Evolutionary conservation across 129 eudicot genomes (phyloP), one percentile per base, ranked within the genome.

Genomic region (Cynara cardunculus): DNA sequence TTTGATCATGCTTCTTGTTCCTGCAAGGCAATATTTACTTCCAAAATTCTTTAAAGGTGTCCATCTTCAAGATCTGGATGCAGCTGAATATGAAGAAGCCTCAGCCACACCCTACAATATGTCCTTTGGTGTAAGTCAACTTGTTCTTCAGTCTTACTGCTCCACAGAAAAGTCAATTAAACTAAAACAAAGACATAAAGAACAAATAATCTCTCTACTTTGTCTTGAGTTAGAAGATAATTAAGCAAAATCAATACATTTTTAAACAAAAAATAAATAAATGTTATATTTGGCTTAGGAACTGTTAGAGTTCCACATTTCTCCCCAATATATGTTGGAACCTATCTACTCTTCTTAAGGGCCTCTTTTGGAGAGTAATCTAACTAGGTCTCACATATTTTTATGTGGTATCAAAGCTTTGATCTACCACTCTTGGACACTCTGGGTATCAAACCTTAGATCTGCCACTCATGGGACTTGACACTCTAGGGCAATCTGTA

Each of bases 1-100:
- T 86, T 75, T 94, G 90, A 94, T 94, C 84, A 94, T 94, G 98
- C 97, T 94, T 78, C 90, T 94, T 81, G 97, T 94, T 31, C 98
- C 98, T 2, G 97, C 91, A 30, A 85, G 98, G 73, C 98, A 94
- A 82, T 94, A 94, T 85, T 59, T 91, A 80, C 97, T 94, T 39
- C 96, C 97, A 25, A 90, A 85, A 46, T 92, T 94, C 71, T 94
- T 92, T 86, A 94, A 94, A 89, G 98, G 88, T 27, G 97, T 87
- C 21, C 98, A 94, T 89, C 91, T 94, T 80, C 98, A 94, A 85
- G 98, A 94, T 76, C 85, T 94, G 79, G 98, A 94, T 78, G 98
- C 98, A 70, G 97, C 98, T 5, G 97, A 94, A 83, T 94, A 92
- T 44, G 98, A 92, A 89, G 98, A 94, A 85, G 87, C 92, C 59